Conservation (phyloP, 1,284 basidiomycete genomes). For the Sparassis latifolia region DNA sequence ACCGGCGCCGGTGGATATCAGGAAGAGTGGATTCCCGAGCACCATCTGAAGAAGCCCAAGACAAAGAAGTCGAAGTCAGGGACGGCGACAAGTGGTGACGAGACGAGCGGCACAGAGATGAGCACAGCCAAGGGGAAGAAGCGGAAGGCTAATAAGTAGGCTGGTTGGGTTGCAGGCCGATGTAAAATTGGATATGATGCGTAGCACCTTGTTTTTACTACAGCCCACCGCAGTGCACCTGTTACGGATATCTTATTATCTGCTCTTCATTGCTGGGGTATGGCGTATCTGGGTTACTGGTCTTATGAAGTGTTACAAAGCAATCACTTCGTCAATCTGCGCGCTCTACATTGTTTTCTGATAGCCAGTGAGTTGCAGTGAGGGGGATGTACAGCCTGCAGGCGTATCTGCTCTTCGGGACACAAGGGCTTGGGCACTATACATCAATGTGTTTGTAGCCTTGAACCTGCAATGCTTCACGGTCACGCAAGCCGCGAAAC, state of each 20-base stretch:
- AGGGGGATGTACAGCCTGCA: no score
- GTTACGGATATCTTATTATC: no score
- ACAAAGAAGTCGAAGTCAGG: conserved; percentile 40
- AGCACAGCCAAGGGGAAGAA: conserved; percentile 54
- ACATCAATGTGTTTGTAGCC: conserved; percentile 34
- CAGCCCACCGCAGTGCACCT: no score
- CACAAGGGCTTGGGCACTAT: conserved; percentile 10
- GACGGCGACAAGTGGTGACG: conserved; percentile 55
- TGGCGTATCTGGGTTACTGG: no score
- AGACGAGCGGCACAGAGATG: conserved; percentile 52
- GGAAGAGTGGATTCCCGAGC: conserved; percentile 90
- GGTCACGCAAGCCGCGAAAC: neutral
- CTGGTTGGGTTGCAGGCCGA: neutral
- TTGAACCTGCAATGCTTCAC: conserved; percentile 22
- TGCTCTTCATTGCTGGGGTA: no score
- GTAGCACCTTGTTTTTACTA: neutral
- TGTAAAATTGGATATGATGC: neutral
- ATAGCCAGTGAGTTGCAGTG: no score
- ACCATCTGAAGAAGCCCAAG: conserved; percentile 72
- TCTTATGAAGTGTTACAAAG: no score
- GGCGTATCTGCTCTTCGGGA: no score
- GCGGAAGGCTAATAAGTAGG: conserved; percentile 55
- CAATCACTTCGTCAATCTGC: no score
- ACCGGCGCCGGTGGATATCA: conserved; percentile 73
- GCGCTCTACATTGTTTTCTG: no score